Base-by-base conservation (phyloP, 805 yeast genomes). In the Nakazawaea ambrosiae region DNA sequence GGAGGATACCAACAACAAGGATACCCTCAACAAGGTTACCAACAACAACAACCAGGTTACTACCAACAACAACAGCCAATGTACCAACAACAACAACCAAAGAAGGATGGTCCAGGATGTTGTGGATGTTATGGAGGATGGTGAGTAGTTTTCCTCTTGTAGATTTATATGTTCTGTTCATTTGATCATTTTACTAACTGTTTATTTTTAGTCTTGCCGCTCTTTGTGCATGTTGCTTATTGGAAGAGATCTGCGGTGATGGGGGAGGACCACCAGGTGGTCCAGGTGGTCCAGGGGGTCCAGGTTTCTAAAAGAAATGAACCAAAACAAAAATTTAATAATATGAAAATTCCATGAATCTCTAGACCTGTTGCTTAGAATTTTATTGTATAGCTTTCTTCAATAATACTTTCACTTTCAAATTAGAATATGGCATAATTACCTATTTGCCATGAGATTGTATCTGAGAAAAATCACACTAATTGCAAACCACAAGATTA, bases 1-100 rank as follows among this genome's bases (percentile, higher is more conserved):
- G 41, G 37, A 20, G 40, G 41, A 41, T 39, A 40, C 27, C 50
- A 45, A 36, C 54, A 47, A 33, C 39, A 37, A 20, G 39, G 50
- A 32, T 47, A 45, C n/a, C 50, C 52, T 23, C 55, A 43, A 30
- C 53, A 43, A 18, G 35, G 35, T 26, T 55, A 56, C 18, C 54
- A 54, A 19, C 56, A 48, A 36, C 59, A 57, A 18, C 50, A 43
- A 39, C 47, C 34, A 7, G 41, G 48, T 31, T 47, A 54, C 51
- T 54, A 55, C 45, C 62, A 55, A 41, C 61, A 55, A 39, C 63
- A 48, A 17, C 63, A 58, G 39, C 63, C 63, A 12, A 49, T 55
- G 39, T 58, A 58, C 43, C 61, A 57, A 38, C 45, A 42, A 30
- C 51, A 47, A 18, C 58, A 51, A 3, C 48, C 43, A 22, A 45